Evolutionary conservation across 148 eudicot genomes (phyloP), one percentile per base, ranked within the genome.

Genomic region (Chenopodium album): DNA sequence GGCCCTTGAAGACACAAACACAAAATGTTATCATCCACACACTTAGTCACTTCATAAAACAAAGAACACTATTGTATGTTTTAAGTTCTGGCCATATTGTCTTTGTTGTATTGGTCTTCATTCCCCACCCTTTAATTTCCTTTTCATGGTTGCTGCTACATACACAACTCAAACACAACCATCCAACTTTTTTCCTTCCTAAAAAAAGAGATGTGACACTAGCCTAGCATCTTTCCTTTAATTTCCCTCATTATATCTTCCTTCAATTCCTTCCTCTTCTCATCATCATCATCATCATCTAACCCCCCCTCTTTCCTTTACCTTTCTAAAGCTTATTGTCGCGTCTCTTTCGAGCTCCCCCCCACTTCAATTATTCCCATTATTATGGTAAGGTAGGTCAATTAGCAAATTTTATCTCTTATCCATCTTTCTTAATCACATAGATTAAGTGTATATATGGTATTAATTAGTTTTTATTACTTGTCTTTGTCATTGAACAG

Each of bases 291-390:
- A 29, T 44, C 46, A 75, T 74, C 83, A 60, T 63, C 46, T 37
- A 52, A 64, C 44, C 54, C 54, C 29, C 54, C 72, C 41, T 59
- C 66, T 71, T 66, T 48, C 17, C 23, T 52, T 73, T 32, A 48
- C 13, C 66, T 67, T 67, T 47, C 80, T 17, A 80, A 56, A 79
- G 63, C 74, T 50, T 26, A 66, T 22, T 71, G 81, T 77, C 14
- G 19, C 71, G 87, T 81, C 84, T 50, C 68, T 81, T 84, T 85
- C 84, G 81, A 63, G 62, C 74, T 65, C 41, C 22, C 32, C 67
- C 68, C 64, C 63, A 72, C 75, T 62, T 62, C 44, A 41, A 1
- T 31, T 67, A 14, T 56, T 56, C 72, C 52, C 73, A 80, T 32
- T 9, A 70, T n/a, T 9, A 70, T n/a, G 9, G 26, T 34, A 22